Conservation (phyloP, 805 yeast species). For the Naumovozyma dairenensis region DNA sequence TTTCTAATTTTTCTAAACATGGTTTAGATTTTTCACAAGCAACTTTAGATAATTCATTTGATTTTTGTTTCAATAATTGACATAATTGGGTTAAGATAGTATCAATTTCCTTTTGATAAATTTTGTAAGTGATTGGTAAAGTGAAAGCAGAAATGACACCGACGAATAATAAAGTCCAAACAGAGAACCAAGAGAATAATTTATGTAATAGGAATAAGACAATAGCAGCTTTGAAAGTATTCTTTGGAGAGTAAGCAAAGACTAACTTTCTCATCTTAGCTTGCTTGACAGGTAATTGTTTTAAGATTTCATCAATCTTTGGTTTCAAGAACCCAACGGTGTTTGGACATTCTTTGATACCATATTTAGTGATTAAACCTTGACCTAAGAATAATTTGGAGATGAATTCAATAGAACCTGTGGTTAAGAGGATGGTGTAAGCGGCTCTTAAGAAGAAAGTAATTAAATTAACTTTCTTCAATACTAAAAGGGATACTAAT, state of each 20-base stretch:
- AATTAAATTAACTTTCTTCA: constrained; percentile 55
- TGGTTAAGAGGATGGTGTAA: constrained; percentile 46
- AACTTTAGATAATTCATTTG: constrained; percentile 34
- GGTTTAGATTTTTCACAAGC: constrained; percentile 54
- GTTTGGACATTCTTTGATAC: constrained; percentile 38
- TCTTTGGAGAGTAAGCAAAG: constrained; percentile 60
- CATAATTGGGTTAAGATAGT: constrained; percentile 41
- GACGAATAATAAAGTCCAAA: constrained; percentile 54
- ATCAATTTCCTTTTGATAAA: constrained; percentile 70
- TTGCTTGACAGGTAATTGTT: constrained; percentile 42
- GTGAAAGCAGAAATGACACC: constrained; percentile 58
- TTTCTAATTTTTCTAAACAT: constrained; percentile 44
- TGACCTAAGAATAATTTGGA: constrained; percentile 64
- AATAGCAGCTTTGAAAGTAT: constrained; percentile 66
- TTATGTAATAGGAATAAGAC: constrained; percentile 54
- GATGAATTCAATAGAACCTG: constrained; percentile 69
- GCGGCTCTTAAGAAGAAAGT: constrained; percentile 51
- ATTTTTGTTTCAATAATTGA: constrained; percentile 41
- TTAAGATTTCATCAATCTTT: constrained; percentile 20
- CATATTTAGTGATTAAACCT: constrained; percentile 72
- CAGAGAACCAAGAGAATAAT: constrained; percentile 64
- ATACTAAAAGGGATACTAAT: constrained; percentile 41
- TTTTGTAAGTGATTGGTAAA: constrained; percentile 62
- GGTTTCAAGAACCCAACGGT: constrained; percentile 27
- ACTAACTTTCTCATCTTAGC: constrained; percentile 43